Base-by-base conservation (phyloP, 2,329 filamentous ascomycete genomes). In the Rutstroemia sp. region DNA sequence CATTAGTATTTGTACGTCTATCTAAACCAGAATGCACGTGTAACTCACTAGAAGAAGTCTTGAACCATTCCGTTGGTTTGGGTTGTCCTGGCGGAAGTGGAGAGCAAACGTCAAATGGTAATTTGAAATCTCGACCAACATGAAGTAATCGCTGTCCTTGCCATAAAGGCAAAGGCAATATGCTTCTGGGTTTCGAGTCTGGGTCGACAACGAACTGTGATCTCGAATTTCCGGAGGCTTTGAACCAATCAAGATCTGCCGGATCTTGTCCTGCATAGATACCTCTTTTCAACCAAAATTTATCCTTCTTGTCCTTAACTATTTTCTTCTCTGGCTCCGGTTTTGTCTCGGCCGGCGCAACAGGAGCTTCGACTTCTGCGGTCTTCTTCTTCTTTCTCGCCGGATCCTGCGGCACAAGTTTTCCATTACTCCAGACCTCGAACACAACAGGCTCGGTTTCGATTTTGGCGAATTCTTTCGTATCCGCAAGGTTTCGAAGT, bases 1-100 rank as follows among this genome's bases (percentile, higher is more conserved):
- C 3, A 34, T 58, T 49, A 68, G 62, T 56, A 37, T 44, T 27
- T 18, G 4, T 58, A 50, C 21, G 41, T 57, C 19, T 49, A 51
- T 39, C 6, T 10, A 6, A 45, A 41, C 19, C 8, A 9, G 30
- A 39, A 46, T 10, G 25, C 7, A 42, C 4, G 7, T 18, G 16
- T 19, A 45, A 72, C 86, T 76, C 77, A 95, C 90, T 97, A 72
- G 88, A 94, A 61, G 90, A 92, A 64, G 94, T 86, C 70, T 92
- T 92, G 63, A 86, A 85, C 88, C 92, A 99, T 66, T 95, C 90
- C 63, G 95, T 86, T 0, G 92, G 92, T 72, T 95, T 96, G 23
- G 91, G 89, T 69, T 96, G 89, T 50, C 88, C 90, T 1, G 85
- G 83, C 3, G 90, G 87, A 19, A 95, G 80, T 2, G 92, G 92